phyloP scores from a whole-genome alignment of 306 rosid species.

The Cicer bijugum region DNA sequence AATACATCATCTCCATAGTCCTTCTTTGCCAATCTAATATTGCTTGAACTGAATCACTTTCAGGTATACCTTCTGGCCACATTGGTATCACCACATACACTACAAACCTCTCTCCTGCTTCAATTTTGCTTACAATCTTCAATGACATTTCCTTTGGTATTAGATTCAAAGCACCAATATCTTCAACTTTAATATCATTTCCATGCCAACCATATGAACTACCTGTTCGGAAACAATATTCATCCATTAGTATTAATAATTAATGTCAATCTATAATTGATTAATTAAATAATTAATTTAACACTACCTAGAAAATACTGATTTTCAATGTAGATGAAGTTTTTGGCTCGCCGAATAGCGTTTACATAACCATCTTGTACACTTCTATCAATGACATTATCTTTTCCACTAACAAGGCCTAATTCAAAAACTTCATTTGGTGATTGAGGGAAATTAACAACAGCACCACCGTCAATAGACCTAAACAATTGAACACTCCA shows the following conservation, averaged over 20 bases:
- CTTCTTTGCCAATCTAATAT: constrained; percentile 87
- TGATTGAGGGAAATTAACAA: constrained; percentile 53
- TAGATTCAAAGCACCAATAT: constrained; percentile 71
- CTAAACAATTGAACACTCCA: constrained; percentile 89
- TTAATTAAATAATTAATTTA: too few relatives aligned
- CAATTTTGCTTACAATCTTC: constrained; percentile 79
- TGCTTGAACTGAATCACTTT: constrained; percentile 79
- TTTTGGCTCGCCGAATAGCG: constrained; percentile 72
- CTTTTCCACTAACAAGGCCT: constrained; percentile 78
- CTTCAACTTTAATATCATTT: constrained; percentile 53
- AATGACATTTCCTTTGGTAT: constrained; percentile 81
- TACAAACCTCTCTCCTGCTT: constrained; percentile 66
- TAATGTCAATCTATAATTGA: too few relatives aligned
- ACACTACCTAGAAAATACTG: constrained; percentile 82
- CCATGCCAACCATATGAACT: constrained; percentile 81
- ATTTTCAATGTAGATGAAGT: constrained; percentile 84
- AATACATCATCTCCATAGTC: constrained; percentile 85
- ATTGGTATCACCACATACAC: constrained; percentile 78
- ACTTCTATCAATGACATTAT: constrained; percentile 67
- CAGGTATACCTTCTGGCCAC: constrained; percentile 94
- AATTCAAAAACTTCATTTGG: constrained; percentile 47
- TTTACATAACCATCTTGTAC: constrained; percentile 79
- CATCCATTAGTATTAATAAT: too few relatives aligned
- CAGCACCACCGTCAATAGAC: constrained; percentile 84
- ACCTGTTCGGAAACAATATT: constrained; percentile 7